Evolutionary conservation across 2,329 filamentous ascomycete genomes (phyloP).

Genomic region (Leptographium flavum): DNA sequence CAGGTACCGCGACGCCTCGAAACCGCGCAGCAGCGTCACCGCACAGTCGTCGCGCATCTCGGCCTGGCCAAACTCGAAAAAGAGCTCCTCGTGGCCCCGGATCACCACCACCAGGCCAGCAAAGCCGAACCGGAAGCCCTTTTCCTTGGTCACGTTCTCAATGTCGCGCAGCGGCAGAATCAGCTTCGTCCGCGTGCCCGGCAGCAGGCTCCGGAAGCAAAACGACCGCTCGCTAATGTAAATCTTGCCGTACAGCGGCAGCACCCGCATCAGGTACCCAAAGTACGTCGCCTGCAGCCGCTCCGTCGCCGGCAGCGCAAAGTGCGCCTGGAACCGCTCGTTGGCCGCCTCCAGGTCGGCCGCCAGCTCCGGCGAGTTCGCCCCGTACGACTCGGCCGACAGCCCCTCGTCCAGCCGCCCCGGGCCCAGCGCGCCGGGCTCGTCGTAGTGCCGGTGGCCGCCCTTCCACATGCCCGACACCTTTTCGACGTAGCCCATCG

Average conservation of each 20-base stretch:
- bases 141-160: slow-evolving; percentile 87
- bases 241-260: slow-evolving; percentile 91
- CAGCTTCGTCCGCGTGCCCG: slow-evolving; percentile 80
- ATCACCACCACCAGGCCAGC: slow-evolving; percentile 87
- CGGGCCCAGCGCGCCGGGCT: slow-evolving; percentile 25
- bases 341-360: slow-evolving; percentile 28
- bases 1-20: slow-evolving; percentile 60
- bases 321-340: slow-evolving; percentile 79
- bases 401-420: slow-evolving; percentile 38
- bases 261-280: slow-evolving; percentile 75
- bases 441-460: slow-evolving; percentile 75
- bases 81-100: slow-evolving; percentile 84
- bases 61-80: slow-evolving; percentile 76
- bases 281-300: slow-evolving; percentile 81
- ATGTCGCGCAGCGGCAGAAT: slow-evolving; percentile 84
- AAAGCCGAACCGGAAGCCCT: slow-evolving; percentile 84
- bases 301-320: slow-evolving; percentile 74
- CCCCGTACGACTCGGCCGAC: slow-evolving; percentile 22
- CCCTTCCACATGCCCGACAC: slow-evolving; percentile 96
- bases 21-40: slow-evolving; percentile 60
- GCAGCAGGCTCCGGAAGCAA: slow-evolving; percentile 84
- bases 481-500: slow-evolving; percentile 93
- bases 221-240: slow-evolving; percentile 81
- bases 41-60: slow-evolving; percentile 81
- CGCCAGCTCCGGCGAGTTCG: not conserved